These are phyloP conservation scores for Protomyces macrosporus DNA, from an alignment of 1,139 yeast species.

Conservation along the genomic window DNA sequence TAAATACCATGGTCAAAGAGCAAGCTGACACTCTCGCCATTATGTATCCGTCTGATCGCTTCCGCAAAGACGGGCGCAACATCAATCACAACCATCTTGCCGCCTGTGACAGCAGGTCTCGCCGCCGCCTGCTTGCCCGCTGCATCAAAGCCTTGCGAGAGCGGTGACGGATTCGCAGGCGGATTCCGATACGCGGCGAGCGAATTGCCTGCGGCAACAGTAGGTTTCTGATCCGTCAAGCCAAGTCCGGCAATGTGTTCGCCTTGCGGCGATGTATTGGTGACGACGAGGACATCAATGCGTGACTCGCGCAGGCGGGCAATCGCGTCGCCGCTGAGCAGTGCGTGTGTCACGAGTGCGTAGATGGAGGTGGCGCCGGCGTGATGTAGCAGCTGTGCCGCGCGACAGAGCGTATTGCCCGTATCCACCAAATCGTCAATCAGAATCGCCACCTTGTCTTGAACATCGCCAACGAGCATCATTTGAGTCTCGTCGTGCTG, in stretches of 20 bases:
- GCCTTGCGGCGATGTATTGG: conserved; percentile 90
- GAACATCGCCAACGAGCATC: conserved; percentile 96
- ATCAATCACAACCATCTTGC: conserved; percentile 71
- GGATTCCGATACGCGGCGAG: conserved; percentile 2
- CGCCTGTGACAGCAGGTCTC: conserved; percentile 1
- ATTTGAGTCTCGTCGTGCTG: conserved; percentile 79
- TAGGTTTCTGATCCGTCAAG: conserved; percentile 48
- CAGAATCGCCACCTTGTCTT: conserved; percentile 76
- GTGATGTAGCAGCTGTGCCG: conserved; percentile 80
- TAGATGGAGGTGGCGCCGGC: conserved; percentile 80
- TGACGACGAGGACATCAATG: conserved; percentile 77
- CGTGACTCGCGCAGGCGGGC: conserved; percentile 73
- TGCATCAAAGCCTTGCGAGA: not conserved
- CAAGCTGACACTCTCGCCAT: conserved; percentile 57
- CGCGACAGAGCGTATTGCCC: conserved; percentile 93
- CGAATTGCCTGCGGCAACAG: conserved; percentile 34
- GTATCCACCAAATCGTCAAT: conserved; percentile 99
- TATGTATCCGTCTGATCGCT: conserved; percentile 89
- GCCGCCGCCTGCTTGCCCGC: not conserved
- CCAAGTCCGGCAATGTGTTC: conserved; percentile 45
- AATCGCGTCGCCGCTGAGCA: conserved; percentile 81
- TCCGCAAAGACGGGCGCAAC: conserved; percentile 91
- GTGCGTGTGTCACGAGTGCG: conserved; percentile 95
- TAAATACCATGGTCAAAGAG: conserved; percentile 26
- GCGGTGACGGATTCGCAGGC: conserved; percentile 7